Base-by-base conservation (phyloP, 176 grass and related monocot species). In the Carex scoparia region DNA sequence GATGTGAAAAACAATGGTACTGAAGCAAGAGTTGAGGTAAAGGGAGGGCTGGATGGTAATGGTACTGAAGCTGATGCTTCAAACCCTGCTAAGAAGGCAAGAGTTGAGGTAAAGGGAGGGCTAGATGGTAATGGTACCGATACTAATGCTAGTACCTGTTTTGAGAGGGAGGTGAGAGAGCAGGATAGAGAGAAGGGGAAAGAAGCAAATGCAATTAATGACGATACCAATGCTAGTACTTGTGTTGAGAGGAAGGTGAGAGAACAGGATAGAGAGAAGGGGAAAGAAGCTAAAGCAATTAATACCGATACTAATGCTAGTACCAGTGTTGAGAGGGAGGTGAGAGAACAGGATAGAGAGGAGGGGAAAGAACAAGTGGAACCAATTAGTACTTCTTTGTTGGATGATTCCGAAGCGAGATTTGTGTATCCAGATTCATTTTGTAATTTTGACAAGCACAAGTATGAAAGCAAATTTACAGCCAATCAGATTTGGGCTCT, bases 401-500 rank as follows among this genome's bases (percentile, higher is more conserved):
- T 63, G 7, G 28, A 30, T 7, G 60, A 62, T 23, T 62, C 60
- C 2, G 0, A 27, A 62, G n/a, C 60, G 9, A 10, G 19, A 62
- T 27, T 62, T 58, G 81, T 73, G 35, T 90, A 93, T 46, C 93
- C 93, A 62, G 95, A 98, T 86, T 82, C 93, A 77, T 88, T 98
- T 83, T 98, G 79, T 0, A 85, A 94, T 81, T 98, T 98, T 89
- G 91, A 98, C 55, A 91, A 91, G 75, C 48, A 84, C 2, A 98
- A 86, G 84, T 84, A 88, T 84, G 57, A 63, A 79, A 87, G 27
- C 75, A 13, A 90, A 81, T 94, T 98, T 83, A 37, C 61, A 65
- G 86, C 85, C 65, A 89, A 89, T 84, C 91, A 98, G 87, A 93
- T 98, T 65, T 94, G 92, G 95, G 89, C 95, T 74, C 79, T 94